A percentile compares a stretch with the other conserved stretches of the same genome.
phyloP scores from a whole-genome alignment of 495 filamentous ascomycete species.

The Annulohypoxylon maeteangense region DNA sequence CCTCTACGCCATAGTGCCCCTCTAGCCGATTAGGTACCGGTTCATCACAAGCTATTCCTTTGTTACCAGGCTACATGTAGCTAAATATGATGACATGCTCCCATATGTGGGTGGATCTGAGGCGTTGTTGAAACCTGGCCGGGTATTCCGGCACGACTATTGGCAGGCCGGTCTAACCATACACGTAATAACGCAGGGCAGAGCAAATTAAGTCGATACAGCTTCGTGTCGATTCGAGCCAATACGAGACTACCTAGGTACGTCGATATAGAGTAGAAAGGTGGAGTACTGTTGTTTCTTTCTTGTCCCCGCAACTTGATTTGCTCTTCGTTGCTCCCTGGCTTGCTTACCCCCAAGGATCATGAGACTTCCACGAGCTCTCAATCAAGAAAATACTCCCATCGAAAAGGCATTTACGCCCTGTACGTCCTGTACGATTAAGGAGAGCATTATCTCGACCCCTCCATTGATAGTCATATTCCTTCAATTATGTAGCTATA shows the following conservation, averaged over 20 bases:
- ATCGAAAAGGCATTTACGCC: neutral
- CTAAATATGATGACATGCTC: constrained; percentile 33
- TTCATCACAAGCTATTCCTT: constrained; percentile 20
- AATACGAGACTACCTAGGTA: constrained; percentile 28
- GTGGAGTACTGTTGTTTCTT: constrained; percentile 20
- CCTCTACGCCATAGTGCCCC: neutral
- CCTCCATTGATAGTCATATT: neutral
- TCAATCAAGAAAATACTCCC: neutral
- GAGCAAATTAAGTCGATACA: constrained; percentile 10
- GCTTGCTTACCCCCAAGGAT: constrained; percentile 16
- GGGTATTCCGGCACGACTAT: constrained; percentile 35
- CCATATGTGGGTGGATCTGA: constrained; percentile 29
- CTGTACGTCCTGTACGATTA: neutral
- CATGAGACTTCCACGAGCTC: constrained; percentile 13
- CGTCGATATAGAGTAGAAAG: constrained; percentile 22
- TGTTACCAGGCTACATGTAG: constrained; percentile 12
- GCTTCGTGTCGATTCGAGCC: constrained; percentile 11
- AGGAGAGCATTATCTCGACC: neutral
- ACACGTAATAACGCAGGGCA: constrained; percentile 31
- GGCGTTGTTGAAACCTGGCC: constrained; percentile 30
- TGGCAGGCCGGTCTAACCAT: constrained; percentile 3
- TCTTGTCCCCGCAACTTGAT: constrained; percentile 29
- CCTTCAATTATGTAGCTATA: neutral
- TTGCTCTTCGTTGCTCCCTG: constrained; percentile 4
- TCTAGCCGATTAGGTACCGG: neutral